Evolutionary conservation across 768 basidiomycete species (phyloP), one percentile per base, ranked within the genome.

Genomic region (Fistulinella prunicolor): DNA sequence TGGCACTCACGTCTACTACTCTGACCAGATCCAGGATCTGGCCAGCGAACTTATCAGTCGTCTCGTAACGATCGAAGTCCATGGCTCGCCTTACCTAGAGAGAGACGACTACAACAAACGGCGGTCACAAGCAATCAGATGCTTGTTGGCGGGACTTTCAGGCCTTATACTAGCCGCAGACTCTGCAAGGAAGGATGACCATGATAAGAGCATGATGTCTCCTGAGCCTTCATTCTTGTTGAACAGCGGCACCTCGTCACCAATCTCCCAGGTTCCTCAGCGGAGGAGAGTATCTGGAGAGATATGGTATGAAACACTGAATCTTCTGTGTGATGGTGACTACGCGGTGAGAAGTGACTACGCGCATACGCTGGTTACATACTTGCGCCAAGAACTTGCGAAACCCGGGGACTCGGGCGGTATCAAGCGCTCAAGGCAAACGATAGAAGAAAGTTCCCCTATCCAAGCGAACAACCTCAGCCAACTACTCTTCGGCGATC

Each of bases 21-120:
- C 91, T 32, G 94, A 96, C 66, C 94, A 97, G 68, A 91, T 94
- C 42, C 90, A 92, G 60, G 94, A 96, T 61, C 81, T 96, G 37
- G 82, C 90, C 2, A 85, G 82, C 46, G 94, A 94, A 65, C 69
- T 94, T 38, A 80, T 92, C 35, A 79, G 78, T 51, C 82, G 91
- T 16, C 76, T 96, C 14, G 73, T 83, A 4, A 71, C 80, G 3
- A 69, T 94, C 21, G 87, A 94, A 57, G 71, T 79, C 3, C 84
- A 82, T 56, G 84, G 84, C 7, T 61, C 80, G 3, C 58, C 75
- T 1, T 71, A 71, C 9, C 68, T 68, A 14, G 70, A 68, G n/a
- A 70, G 60, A 49, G 65, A 62, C 12, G 63, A 59, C 12, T 69
- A 61, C 46, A 76, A 68, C 34, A 69, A 62, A 41, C 76, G 73